Evolutionary conservation across 176 grass and related monocot genomes (phyloP).

Genomic region (Oryza meyeriana): DNA sequence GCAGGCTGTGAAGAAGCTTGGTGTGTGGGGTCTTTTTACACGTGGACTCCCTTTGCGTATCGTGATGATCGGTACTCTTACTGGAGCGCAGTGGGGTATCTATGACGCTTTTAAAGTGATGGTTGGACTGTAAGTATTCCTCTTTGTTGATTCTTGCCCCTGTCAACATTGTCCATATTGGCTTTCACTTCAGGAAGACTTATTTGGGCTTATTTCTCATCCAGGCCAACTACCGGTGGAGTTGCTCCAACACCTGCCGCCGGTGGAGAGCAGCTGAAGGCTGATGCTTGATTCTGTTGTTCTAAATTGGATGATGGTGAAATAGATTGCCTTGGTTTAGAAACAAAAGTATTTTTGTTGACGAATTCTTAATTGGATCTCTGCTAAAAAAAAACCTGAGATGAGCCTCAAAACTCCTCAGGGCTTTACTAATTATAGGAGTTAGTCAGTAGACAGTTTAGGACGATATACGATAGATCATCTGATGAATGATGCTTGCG

Average conservation of each 20-base stretch:
- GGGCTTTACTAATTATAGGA: not conserved
- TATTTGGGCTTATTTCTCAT: not conserved
- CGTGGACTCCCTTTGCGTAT: conserved; percentile 72
- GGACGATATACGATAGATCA: not conserved
- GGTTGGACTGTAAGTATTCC: conserved; percentile 72
- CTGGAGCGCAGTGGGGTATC: conserved; percentile 74
- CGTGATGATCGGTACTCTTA: conserved; percentile 83
- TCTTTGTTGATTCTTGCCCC: not conserved
- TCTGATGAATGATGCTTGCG: not conserved
- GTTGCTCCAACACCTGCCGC: conserved; percentile 44
- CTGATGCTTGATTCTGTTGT: conserved; percentile 16
- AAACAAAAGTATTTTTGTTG: not conserved
- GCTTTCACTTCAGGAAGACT: not conserved
- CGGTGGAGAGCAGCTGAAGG: conserved; percentile 20
- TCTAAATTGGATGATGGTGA: not conserved
- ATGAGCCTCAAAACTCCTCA: not conserved
- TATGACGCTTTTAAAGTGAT: conserved; percentile 87
- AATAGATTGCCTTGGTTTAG: not conserved
- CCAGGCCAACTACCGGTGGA: conserved; percentile 70
- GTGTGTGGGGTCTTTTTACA: conserved; percentile 63
- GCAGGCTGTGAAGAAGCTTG: conserved; percentile 88
- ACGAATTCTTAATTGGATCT: not conserved
- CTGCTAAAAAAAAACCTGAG: not conserved
- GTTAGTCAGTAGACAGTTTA: not conserved
- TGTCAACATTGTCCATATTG: not conserved